Base-by-base conservation (phyloP, 2,329 filamentous ascomycete species). In the Neoarthrinium moseri region DNA sequence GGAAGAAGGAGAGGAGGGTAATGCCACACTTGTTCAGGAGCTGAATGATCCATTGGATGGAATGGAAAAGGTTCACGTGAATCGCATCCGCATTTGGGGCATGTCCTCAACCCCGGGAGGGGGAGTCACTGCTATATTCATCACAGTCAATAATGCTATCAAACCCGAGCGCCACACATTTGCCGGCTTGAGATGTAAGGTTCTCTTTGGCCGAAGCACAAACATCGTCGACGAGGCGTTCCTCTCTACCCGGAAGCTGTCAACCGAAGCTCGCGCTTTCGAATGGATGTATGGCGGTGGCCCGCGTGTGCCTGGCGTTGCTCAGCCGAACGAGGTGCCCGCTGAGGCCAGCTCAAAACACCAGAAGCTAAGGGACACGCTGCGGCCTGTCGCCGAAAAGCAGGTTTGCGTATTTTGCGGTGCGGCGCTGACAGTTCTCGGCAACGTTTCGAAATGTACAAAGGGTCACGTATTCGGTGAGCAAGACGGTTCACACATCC, bases 221-320 rank as follows among this genome's bases (percentile, higher is more conserved):
- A 29, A 46, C 40, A 45, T 45, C 43, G 45, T 42, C 50, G 45
- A 47, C 0, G 23, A 29, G 13, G 24, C 13, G 36, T 30, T 47
- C 22, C 22, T 48, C 15, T 32, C 47, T 8, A 44, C 45, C 21
- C 53, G 48, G 42, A 56, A 51, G 2, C 60, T 77, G 17, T 76
- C 75, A n/a, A 79, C 78, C 2, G 80, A 83, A 57, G 79, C 71
- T 0, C 64, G 65, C 29, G 66, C 77, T 35, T 82, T 78, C 72
- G 74, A 81, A 50, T 80, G 75, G 71, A 78, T 82, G 73, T 82
- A 83, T 53, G 78, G 76, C 15, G 64, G 64, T n/a, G 75, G 74
- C 0, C 63, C 68, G 0, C 64, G 69, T 2, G 72, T 80, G 3
- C 65, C 70, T 0, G 75, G 72, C 4, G 64, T 71, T 4, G 46